These are phyloP conservation scores for Excoecaria agallocha DNA, from an alignment of 345 rosid species.

Conservation along the genomic window DNA sequence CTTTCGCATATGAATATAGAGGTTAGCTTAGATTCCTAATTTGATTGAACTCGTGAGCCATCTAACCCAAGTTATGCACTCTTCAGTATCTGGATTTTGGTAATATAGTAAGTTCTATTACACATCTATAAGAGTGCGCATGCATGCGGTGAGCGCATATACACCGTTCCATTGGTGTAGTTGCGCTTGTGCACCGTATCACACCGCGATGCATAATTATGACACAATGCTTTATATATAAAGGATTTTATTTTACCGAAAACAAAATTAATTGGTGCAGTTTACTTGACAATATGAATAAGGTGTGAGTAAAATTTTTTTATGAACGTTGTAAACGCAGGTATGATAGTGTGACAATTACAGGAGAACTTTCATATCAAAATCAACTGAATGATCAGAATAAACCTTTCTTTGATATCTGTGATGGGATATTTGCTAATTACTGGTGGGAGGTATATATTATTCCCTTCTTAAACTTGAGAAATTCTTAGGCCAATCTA, in stretches of 20 bases:
- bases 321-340: too few relatives aligned
- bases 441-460: slow-evolving; percentile 90
- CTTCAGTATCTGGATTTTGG: slow-evolving; percentile 60
- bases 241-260: too few relatives aligned
- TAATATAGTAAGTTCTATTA: slow-evolving; percentile 65
- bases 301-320: too few relatives aligned
- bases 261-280: too few relatives aligned
- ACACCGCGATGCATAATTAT: too few relatives aligned
- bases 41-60: slow-evolving; percentile 71
- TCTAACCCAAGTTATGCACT: slow-evolving; percentile 66
- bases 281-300: too few relatives aligned
- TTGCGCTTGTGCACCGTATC: too few relatives aligned
- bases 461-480: slow-evolving; percentile 26
- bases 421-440: slow-evolving; percentile 80
- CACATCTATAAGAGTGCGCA: too few relatives aligned
- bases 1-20: slow-evolving; percentile 76
- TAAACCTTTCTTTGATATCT: slow-evolving; percentile 76
- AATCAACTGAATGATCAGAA: slow-evolving; percentile 60
- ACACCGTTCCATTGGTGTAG: too few relatives aligned
- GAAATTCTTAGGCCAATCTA: too few relatives aligned
- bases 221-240: too few relatives aligned
- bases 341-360: slow-evolving; percentile 72
- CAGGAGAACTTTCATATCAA: slow-evolving; percentile 64
- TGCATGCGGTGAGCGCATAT: too few relatives aligned
- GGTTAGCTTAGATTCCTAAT: slow-evolving; percentile 52